A percentile compares a stretch with the other conserved stretches of the same genome.
Evolutionary conservation across 1,284 basidiomycete species (phyloP).

Genomic region (Boletus subluridellus): DNA sequence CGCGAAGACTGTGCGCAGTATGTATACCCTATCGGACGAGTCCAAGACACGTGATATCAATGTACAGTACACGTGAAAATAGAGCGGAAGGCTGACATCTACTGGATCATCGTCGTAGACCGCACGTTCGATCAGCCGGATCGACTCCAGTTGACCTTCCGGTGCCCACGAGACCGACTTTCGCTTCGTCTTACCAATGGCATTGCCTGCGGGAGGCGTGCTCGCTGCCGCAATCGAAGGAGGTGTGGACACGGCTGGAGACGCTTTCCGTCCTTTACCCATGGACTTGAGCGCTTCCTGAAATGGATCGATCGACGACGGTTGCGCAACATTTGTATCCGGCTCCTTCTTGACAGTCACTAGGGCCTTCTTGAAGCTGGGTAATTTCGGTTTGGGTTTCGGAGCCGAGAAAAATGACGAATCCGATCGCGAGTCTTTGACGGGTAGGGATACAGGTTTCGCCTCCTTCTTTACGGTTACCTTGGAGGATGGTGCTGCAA

Average conservation of each 20-base stretch:
- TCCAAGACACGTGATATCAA: constrained; percentile 46
- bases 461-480: constrained; percentile 43
- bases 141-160: constrained; percentile 63
- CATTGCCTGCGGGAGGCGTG: constrained; percentile 36
- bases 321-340: constrained; percentile 64
- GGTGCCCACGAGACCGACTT: constrained; percentile 76
- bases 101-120: constrained; percentile 79
- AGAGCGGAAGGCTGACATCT: constrained; percentile 62
- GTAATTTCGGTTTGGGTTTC: constrained; percentile 74
- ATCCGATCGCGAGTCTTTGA: constrained; percentile 76
- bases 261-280: constrained; percentile 55
- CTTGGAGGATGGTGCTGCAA: constrained; percentile 34
- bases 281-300: constrained; percentile 74
- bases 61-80: constrained; percentile 49
- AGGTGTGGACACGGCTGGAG: constrained; percentile 45
- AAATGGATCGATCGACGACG: constrained; percentile 73
- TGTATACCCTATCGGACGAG: constrained; percentile 58
- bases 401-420: constrained; percentile 81
- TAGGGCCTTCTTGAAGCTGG: constrained; percentile 74
- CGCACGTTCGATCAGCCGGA: constrained; percentile 76
- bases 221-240: constrained; percentile 33
- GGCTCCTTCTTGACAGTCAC: constrained; percentile 49
- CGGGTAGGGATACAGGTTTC: constrained; percentile 41
- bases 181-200: constrained; percentile 55
- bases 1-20: constrained; percentile 65